phyloP scores from a whole-genome alignment of 768 basidiomycete species.

The Podaxis rugospora region DNA sequence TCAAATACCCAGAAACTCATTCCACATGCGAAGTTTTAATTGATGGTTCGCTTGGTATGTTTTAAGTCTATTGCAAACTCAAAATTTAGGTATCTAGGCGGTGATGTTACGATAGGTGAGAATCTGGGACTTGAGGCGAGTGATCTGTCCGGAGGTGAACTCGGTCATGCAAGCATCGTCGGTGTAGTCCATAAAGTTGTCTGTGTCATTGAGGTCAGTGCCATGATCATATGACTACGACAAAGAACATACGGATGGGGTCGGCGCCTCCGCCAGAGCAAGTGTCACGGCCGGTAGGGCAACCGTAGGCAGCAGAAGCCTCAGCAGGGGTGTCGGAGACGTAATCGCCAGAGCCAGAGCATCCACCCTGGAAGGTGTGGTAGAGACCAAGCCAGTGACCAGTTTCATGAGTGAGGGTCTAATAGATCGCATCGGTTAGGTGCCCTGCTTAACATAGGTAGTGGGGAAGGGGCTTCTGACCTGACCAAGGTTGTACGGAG shows the following conservation, averaged over 20 bases:
- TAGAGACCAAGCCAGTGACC: constrained; percentile 61
- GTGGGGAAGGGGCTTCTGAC: constrained; percentile 14
- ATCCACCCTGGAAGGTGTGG: constrained; percentile 57
- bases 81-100: constrained; percentile 11
- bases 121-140: constrained; percentile 37
- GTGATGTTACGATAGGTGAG: constrained; percentile 38
- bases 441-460: not conserved
- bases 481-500: constrained; percentile 38
- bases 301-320: constrained; percentile 36
- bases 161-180: constrained; percentile 46
- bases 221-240: not conserved
- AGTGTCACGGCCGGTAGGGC: constrained; percentile 32
- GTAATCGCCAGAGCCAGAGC: constrained; percentile 32
- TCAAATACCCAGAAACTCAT: too few relatives aligned
- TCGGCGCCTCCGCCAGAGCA: constrained; percentile 37
- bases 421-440: constrained; percentile 8
- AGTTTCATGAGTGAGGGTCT: constrained; percentile 51
- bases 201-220: constrained; percentile 15
- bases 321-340: constrained; percentile 47
- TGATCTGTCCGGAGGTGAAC: constrained; percentile 43
- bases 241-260: constrained; percentile 33
- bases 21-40: not conserved
- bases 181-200: constrained; percentile 54
- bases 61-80: not conserved
- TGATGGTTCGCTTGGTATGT: not conserved